A percentile compares a stretch with the other conserved stretches of the same genome.
Evolutionary conservation across 495 filamentous ascomycete species (phyloP).

Genomic region (Talaromyces stipitatus): DNA sequence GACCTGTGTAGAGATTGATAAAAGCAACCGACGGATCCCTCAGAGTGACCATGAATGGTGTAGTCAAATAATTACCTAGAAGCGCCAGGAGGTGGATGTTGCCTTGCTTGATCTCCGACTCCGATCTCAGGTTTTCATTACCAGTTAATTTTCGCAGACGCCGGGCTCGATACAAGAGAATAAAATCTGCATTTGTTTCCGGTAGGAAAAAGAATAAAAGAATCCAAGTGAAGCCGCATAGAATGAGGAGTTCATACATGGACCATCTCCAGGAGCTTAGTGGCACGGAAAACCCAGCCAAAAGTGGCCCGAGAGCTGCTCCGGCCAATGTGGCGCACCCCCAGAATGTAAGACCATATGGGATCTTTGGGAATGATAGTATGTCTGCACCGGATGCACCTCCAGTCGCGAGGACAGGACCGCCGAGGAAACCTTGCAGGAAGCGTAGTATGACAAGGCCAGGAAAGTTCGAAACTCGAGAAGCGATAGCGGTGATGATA

Average conservation of each 20-base stretch:
- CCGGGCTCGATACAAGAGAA: conserved; percentile 48
- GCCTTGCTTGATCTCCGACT: conserved; percentile 44
- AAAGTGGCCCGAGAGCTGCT: conserved; percentile 53
- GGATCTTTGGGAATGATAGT: too few relatives aligned
- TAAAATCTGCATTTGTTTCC: conserved; percentile 49
- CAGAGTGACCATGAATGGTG: conserved; percentile 55
- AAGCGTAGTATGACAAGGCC: conserved; percentile 45
- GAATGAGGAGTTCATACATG: conserved; percentile 42
- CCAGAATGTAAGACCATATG: too few relatives aligned
- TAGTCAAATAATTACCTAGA: conserved; percentile 51
- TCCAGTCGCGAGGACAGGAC: conserved; percentile 44
- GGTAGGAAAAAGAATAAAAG: conserved; percentile 48
- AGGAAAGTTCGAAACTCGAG: conserved; percentile 38
- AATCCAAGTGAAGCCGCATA: conserved; percentile 40
- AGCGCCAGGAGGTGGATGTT: conserved; percentile 38
- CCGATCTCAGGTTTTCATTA: conserved; percentile 32
- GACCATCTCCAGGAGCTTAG: conserved; percentile 45
- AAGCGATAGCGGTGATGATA: conserved; percentile 39
- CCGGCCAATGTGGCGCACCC: too few relatives aligned
- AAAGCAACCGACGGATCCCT: conserved; percentile 57
- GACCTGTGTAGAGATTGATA: conserved; percentile 52
- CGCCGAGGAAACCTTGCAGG: conserved; percentile 48
- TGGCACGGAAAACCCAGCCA: conserved; percentile 56
- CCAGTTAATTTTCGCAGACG: conserved; percentile 43
- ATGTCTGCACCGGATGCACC: too few relatives aligned